A percentile compares a stretch with the other conserved stretches of the same genome.
phyloP scores from a whole-genome alignment of 2,329 filamentous ascomycete genomes.

The Drechslera avenae region DNA sequence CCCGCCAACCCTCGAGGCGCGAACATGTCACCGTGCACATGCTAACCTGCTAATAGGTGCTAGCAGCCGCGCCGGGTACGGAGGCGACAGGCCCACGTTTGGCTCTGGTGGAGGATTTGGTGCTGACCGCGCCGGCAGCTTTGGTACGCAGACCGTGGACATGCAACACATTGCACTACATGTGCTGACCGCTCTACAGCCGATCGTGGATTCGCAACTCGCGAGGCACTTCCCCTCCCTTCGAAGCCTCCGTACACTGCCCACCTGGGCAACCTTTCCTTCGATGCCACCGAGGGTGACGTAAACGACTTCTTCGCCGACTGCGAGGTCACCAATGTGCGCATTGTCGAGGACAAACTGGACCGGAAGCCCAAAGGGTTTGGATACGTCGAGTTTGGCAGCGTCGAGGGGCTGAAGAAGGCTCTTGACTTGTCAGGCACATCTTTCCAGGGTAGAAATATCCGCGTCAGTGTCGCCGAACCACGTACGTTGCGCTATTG shows the following conservation, averaged over 20 bases:
- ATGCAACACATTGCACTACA: conserved; percentile 5
- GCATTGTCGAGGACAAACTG: conserved; percentile 95
- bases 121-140: conserved; percentile 46
- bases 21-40: conserved; percentile 1
- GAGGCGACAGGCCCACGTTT: conserved; percentile 56
- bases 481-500: conserved; percentile 72
- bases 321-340: conserved; percentile 86
- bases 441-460: conserved; percentile 83
- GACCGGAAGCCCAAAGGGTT: conserved; percentile 96
- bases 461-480: conserved; percentile 94
- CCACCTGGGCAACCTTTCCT: conserved; percentile 94
- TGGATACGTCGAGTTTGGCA: conserved; percentile 93
- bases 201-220: conserved; percentile 49
- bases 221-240: conserved; percentile 83
- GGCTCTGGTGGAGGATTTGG: conserved; percentile 49
- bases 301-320: conserved; percentile 84
- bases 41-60: conserved; percentile 42
- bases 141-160: conserved; percentile 37
- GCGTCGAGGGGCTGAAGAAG: conserved; percentile 86
- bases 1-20: conserved; percentile 8
- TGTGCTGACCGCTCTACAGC: conserved; percentile 23
- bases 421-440: conserved; percentile 82
- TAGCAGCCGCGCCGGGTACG: conserved; percentile 52
- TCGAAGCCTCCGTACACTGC: conserved; percentile 93
- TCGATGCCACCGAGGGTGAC: conserved; percentile 84